Percentiles rank a stretch among this genome's conserved stretches.
phyloP scores from a whole-genome alignment of 768 basidiomycete species.

The Suillus fuscotomentosus region DNA sequence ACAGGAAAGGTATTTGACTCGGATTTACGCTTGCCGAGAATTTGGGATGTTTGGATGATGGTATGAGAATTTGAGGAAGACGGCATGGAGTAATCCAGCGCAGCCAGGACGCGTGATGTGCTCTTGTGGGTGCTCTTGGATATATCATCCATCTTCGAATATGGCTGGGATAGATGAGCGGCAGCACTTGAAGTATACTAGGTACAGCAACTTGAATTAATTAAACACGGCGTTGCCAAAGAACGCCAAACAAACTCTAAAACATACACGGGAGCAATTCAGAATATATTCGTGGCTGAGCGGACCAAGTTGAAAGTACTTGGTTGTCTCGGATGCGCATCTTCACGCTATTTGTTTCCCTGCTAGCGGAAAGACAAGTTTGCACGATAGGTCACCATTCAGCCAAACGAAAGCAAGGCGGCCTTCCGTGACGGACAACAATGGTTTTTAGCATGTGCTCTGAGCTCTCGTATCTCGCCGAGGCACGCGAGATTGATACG shows the following conservation, averaged over 20 bases:
- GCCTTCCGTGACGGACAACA: constrained; percentile 92
- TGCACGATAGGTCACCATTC: constrained; percentile 73
- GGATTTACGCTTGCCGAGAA: constrained; percentile 7
- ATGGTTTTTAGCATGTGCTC: constrained; percentile 81
- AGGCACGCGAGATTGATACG: constrained; percentile 81
- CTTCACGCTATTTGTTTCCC: neutral
- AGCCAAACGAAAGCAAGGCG: constrained; percentile 54
- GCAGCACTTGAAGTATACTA: neutral
- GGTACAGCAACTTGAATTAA: neutral
- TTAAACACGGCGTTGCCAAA: constrained; percentile 1
- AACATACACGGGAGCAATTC: neutral
- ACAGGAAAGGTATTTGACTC: neutral
- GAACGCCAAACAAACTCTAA: constrained; percentile 5
- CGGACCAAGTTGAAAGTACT: neutral
- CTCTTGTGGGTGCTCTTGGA: constrained; percentile 2
- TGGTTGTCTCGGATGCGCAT: neutral
- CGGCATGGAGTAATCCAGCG: constrained; percentile 8
- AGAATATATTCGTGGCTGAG: neutral
- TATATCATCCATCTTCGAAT: constrained; percentile 4
- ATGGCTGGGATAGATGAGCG: neutral
- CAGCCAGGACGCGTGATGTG: constrained; percentile 13
- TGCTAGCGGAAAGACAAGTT: constrained; percentile 41
- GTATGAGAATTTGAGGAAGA: neutral
- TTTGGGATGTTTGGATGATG: neutral
- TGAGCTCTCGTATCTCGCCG: constrained; percentile 77